phyloP scores from a whole-genome alignment of 169 alveolate species.

The Babesia ovata region DNA sequence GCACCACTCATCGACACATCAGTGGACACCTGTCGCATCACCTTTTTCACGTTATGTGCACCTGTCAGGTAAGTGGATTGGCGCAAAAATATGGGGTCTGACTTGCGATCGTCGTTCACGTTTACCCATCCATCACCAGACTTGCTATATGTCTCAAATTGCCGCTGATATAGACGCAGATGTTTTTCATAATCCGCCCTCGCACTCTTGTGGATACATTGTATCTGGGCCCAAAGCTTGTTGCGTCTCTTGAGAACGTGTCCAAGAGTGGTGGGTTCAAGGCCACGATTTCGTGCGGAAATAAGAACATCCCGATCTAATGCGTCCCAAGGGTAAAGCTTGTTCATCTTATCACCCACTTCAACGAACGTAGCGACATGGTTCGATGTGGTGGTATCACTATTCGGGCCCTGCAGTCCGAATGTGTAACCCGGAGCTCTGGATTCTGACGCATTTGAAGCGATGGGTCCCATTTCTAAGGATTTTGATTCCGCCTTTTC shows the following conservation, averaged over 20 bases:
- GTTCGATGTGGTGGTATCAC: too few relatives aligned
- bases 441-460: too few relatives aligned
- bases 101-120: slow-evolving; percentile 15
- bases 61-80: slow-evolving; percentile 7
- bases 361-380: neutral
- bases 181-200: slow-evolving; percentile 56
- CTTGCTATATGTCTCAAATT: slow-evolving; percentile 72
- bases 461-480: too few relatives aligned
- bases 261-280: slow-evolving; percentile 65
- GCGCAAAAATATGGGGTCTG: slow-evolving; percentile 8
- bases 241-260: slow-evolving; percentile 71
- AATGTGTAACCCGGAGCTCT: too few relatives aligned
- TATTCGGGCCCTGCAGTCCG: too few relatives aligned
- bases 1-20: neutral
- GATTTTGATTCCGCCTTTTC: too few relatives aligned
- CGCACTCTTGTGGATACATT: slow-evolving; percentile 70
- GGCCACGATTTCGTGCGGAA: slow-evolving; percentile 40
- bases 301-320: slow-evolving; percentile 4
- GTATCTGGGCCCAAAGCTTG: slow-evolving; percentile 72
- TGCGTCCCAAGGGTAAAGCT: slow-evolving; percentile 17
- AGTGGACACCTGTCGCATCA: neutral
- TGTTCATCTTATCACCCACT: slow-evolving; percentile 8
- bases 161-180: slow-evolving; percentile 62
- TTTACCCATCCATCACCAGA: slow-evolving; percentile 77
- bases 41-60: neutral